phyloP scores from a whole-genome alignment of 1,139 yeast species.

The Suhomyces choctaworum region DNA sequence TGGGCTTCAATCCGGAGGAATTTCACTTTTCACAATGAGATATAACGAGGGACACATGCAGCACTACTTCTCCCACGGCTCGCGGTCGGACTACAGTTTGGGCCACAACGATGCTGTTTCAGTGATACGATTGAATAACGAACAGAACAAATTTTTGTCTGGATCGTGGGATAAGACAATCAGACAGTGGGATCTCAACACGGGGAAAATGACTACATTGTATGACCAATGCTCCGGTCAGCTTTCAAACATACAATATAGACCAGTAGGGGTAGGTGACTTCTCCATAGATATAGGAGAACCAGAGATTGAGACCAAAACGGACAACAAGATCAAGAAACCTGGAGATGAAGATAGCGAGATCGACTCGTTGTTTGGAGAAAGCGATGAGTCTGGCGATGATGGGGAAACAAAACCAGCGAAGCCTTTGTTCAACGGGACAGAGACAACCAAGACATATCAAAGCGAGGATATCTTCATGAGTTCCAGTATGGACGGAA shows the following conservation, averaged over 20 bases:
- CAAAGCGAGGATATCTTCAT: constrained; percentile 63
- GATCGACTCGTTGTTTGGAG: constrained; percentile 80
- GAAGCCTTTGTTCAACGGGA: constrained; percentile 7
- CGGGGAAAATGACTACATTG: constrained; percentile 55
- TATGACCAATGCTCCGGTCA: constrained; percentile 71
- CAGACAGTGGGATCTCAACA: constrained; percentile 81
- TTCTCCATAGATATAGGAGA: constrained; percentile 20
- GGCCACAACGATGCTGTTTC: constrained; percentile 79
- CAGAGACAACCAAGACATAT: constrained; percentile 22
- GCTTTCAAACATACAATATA: constrained; percentile 70
- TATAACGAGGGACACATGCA: constrained; percentile 81
- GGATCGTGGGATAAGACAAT: constrained; percentile 90
- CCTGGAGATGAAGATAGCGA: constrained; percentile 54
- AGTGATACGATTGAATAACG: constrained; percentile 59
- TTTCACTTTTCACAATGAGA: constrained; percentile 77
- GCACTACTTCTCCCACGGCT: constrained; percentile 61
- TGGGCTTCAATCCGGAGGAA: constrained; percentile 85
- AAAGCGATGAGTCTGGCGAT: constrained; percentile 57
- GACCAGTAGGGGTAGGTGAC: constrained; percentile 67
- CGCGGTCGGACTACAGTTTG: constrained; percentile 17
- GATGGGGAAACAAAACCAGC: constrained; percentile 18
- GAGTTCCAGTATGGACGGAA: constrained; percentile 84
- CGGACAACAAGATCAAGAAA: constrained; percentile 5
- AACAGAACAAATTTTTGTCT: constrained; percentile 64
- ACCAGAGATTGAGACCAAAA: constrained; percentile 1